Evolutionary conservation across 257 asterid genomes (phyloP).

Genomic region (Avicennia marina): DNA sequence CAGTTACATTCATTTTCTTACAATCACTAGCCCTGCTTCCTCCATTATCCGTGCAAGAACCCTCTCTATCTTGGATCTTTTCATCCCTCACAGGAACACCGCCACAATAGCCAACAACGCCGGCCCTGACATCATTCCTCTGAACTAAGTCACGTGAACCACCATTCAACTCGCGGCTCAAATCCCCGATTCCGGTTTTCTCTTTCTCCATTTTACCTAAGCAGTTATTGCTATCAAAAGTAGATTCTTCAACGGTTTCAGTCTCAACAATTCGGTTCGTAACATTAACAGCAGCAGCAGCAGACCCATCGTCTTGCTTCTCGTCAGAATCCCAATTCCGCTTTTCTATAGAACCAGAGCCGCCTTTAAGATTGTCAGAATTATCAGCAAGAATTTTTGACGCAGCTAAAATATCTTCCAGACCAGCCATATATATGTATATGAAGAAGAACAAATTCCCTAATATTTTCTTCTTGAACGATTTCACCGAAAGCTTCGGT

Average conservation of each 20-base stretch:
- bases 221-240: not conserved
- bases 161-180: not conserved
- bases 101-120: not conserved
- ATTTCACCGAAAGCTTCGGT: not conserved
- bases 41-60: not conserved
- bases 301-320: conserved; percentile 11
- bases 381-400: conserved; percentile 7
- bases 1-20: not conserved
- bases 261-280: not conserved
- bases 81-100: not conserved
- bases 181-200: not conserved
- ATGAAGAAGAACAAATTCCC: conserved; percentile 7
- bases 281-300: not conserved
- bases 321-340: conserved; percentile 1
- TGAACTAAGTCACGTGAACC: not conserved
- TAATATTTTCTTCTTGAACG: not conserved
- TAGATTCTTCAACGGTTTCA: not conserved
- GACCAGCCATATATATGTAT: conserved; percentile 18
- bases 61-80: not conserved
- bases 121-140: not conserved
- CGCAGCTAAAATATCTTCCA: conserved; percentile 15
- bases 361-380: conserved; percentile 14
- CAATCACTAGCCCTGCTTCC: not conserved
- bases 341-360: not conserved
- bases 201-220: not conserved